A percentile compares a stretch with the other conserved stretches of the same genome.
phyloP scores from a whole-genome alignment of 73 alveolate species.

The Paramecium tetraurelia region DNA sequence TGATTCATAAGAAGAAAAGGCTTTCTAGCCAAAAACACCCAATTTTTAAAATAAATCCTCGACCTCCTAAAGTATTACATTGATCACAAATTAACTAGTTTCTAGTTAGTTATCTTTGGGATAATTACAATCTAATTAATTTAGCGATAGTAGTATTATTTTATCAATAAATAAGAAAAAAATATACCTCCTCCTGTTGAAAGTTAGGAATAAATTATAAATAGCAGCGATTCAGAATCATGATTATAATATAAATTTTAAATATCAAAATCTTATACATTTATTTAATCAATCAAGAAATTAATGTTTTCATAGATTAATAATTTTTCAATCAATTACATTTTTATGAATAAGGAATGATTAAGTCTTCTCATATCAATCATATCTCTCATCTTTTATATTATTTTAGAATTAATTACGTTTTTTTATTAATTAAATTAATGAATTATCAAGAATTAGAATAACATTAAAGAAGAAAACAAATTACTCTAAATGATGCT shows the following conservation, averaged over 20 bases:
- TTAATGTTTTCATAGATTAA: background rate
- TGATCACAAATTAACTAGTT: background rate
- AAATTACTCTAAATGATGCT: background rate
- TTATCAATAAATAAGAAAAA: background rate
- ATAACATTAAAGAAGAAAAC: background rate
- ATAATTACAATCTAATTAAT: background rate
- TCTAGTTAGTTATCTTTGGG: background rate
- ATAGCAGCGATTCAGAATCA: background rate
- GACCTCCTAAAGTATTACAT: background rate
- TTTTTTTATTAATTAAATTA: background rate
- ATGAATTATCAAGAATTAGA: background rate
- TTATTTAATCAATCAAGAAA: too few relatives aligned
- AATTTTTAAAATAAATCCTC: background rate
- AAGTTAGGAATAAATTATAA: background rate
- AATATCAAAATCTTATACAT: background rate
- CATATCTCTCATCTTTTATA: too few relatives aligned
- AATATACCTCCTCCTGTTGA: background rate
- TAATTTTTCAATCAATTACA: background rate
- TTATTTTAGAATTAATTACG: background rate
- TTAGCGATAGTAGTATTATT: background rate
- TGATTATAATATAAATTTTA: background rate
- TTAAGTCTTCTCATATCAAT: background rate
- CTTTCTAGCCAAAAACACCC: background rate
- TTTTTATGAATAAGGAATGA: background rate
- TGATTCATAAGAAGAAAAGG: background rate